Base-by-base conservation (phyloP, 495 filamentous ascomycete species). In the Annulohypoxylon moriforme region DNA sequence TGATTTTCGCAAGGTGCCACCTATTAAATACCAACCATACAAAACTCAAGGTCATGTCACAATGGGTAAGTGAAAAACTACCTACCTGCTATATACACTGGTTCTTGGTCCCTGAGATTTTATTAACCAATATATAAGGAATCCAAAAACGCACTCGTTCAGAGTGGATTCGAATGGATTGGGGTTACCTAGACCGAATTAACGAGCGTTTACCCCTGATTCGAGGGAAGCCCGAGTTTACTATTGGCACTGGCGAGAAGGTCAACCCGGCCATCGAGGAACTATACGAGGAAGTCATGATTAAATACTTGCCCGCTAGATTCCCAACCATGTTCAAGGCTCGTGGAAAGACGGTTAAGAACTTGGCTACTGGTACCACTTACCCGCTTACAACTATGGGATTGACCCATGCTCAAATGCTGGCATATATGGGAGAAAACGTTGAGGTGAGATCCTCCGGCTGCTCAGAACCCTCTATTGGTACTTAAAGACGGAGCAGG, bases 101-200 rank as follows among this genome's bases (percentile, higher is more conserved):
- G 2, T n/a, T n/a, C n/a, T n/a, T n/a, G n/a, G n/a, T n/a, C 24
- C 42, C 1, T 2, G 11, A n/a, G 4, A 1, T n/a, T n/a, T n/a
- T n/a, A 27, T 22, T 69, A 22, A 69, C 24, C 33, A 31, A n/a
- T 24, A 27, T 40, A 46, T 5, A 20, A 73, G 69, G 69, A 16
- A 73, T 73, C 11, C 57, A 73, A 24, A 69, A 68, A 10, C 53
- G 52, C n/a, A 18, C 14, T 24, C 57, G 64, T 9, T 64, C 63
- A n/a, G 69, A 73, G 1, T 73, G 69, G 69, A 68, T 73, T n/a
- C 59, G 64, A 20, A 73, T 73, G 25, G 69, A 73, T 40, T 27
- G 33, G 11, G 59, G 65, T 25, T 73, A 73, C 44, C 44, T 73
- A 0, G 10, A 34, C 13, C 69, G 69, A 20, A 62, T 73, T 18